phyloP scores from a whole-genome alignment of 371 early-diverging fungal genomes.

The Sporodiniella umbellata region DNA sequence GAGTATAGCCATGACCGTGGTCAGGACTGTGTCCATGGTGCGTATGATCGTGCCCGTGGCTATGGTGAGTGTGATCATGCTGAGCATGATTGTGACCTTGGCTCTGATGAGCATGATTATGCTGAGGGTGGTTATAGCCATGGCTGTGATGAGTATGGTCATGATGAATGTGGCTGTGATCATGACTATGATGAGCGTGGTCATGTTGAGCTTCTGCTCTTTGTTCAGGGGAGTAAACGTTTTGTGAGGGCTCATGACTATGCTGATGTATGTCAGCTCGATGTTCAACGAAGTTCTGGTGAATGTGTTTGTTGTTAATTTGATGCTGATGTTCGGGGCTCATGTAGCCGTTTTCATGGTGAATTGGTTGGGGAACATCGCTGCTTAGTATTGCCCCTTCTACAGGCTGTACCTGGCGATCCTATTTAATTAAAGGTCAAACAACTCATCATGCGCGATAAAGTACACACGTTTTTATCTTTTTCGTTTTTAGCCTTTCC shows the following conservation, averaged over 20 bases:
- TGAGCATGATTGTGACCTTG: constrained; percentile 18
- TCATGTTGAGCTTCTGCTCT: constrained; percentile 13
- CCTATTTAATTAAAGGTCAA: neutral
- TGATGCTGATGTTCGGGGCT: neutral
- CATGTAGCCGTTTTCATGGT: neutral
- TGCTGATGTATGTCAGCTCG: neutral
- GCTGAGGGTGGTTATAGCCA: constrained; percentile 22
- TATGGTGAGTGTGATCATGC: constrained; percentile 24
- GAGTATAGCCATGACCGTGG: constrained; percentile 10
- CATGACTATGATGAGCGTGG: constrained; percentile 14
- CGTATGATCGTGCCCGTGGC: constrained; percentile 15
- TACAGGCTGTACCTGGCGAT: neutral
- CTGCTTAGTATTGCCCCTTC: neutral
- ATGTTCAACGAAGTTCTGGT: constrained; percentile 6
- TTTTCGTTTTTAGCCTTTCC: neutral
- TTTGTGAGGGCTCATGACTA: neutral
- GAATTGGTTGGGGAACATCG: neutral
- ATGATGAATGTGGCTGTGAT: constrained; percentile 16
- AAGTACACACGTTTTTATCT: neutral
- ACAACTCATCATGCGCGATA: neutral
- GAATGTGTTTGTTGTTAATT: constrained; percentile 1
- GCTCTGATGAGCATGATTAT: constrained; percentile 12
- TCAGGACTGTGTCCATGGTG: neutral
- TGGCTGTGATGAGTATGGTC: constrained; percentile 25
- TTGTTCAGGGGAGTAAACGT: neutral